Evolutionary conservation across 805 yeast genomes (phyloP).

Genomic region (Isabelozyma gotoi): DNA sequence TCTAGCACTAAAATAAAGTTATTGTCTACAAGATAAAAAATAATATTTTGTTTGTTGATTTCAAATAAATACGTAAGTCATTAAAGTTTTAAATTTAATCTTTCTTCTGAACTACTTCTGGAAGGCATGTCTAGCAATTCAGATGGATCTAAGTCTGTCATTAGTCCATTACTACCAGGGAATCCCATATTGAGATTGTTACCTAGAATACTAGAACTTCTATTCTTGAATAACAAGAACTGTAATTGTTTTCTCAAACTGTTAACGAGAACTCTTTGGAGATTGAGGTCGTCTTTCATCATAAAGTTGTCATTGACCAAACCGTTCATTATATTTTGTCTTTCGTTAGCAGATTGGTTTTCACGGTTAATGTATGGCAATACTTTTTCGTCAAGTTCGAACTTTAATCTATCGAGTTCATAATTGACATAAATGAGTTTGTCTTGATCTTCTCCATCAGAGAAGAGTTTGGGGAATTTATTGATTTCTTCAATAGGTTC

Average conservation of each 20-base stretch:
- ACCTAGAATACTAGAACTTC: constrained; percentile 8
- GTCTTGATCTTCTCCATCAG: constrained; percentile 23
- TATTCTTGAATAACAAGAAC: constrained; percentile 43
- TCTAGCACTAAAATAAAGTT: too few relatives aligned
- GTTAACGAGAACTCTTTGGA: constrained; percentile 43
- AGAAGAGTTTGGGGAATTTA: constrained; percentile 13
- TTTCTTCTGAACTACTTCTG: constrained; percentile 32
- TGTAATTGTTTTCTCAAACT: constrained; percentile 53
- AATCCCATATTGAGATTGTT: background rate
- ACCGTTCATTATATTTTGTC: constrained; percentile 28
- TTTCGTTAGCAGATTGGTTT: constrained; percentile 18
- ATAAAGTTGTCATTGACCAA: constrained; percentile 36
- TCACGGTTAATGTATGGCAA: constrained; percentile 31
- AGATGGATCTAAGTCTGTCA: constrained; percentile 1
- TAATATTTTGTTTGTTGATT: background rate
- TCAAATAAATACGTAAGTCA: background rate
- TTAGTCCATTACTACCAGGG: background rate
- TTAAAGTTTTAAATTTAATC: constrained; percentile 32
- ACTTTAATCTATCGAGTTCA: constrained; percentile 45
- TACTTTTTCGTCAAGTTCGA: constrained; percentile 40
- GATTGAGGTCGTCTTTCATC: constrained; percentile 47
- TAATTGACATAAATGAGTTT: constrained; percentile 31
- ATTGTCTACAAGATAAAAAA: constrained; percentile 4
- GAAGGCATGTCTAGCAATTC: constrained; percentile 26
- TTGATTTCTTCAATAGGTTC: constrained; percentile 48